phyloP scores from a whole-genome alignment of 2,329 filamentous ascomycete genomes.

The Penicillium sp. region DNA sequence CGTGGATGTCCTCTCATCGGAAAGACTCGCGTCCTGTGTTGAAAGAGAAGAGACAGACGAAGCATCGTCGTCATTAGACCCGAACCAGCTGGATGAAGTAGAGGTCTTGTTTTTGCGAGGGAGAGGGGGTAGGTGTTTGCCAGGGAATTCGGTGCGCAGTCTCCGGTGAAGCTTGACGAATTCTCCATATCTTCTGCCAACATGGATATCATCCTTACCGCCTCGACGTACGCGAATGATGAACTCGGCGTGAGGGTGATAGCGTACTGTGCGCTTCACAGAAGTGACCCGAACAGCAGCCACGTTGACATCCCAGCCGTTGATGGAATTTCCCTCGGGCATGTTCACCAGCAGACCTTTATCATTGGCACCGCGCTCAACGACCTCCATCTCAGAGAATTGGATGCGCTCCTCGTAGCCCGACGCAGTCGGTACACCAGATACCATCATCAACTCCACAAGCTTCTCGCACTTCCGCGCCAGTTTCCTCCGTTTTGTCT shows the following conservation, averaged over 20 bases:
- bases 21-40: conserved; percentile 57
- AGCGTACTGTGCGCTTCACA: conserved; percentile 79
- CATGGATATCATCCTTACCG: conserved; percentile 71
- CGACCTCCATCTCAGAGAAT: conserved; percentile 94
- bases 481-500: conserved; percentile 90
- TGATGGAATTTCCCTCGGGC: conserved; percentile 87
- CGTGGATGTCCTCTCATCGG: conserved; percentile 36
- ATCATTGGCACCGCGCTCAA: conserved; percentile 89
- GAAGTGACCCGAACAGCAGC: conserved; percentile 79
- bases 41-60: conserved; percentile 77
- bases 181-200: conserved; percentile 84
- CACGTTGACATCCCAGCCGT: conserved; percentile 97
- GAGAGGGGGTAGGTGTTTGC: conserved; percentile 80
- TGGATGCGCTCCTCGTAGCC: conserved; percentile 97
- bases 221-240: conserved; percentile 79
- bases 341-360: conserved; percentile 81
- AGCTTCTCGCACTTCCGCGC: conserved; percentile 92
- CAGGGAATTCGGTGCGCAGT: conserved; percentile 80
- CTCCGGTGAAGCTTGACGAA: conserved; percentile 77
- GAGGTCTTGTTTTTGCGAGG: conserved; percentile 90
- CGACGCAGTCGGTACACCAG: conserved; percentile 88
- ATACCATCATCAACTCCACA: conserved; percentile 99
- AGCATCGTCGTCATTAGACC: conserved; percentile 67
- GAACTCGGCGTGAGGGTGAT: conserved; percentile 94
- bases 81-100: conserved; percentile 60